A percentile compares a stretch with the other conserved stretches of the same genome.
Conservation (phyloP, 139 green algal genomes). For the Penium margaritaceum region DNA sequence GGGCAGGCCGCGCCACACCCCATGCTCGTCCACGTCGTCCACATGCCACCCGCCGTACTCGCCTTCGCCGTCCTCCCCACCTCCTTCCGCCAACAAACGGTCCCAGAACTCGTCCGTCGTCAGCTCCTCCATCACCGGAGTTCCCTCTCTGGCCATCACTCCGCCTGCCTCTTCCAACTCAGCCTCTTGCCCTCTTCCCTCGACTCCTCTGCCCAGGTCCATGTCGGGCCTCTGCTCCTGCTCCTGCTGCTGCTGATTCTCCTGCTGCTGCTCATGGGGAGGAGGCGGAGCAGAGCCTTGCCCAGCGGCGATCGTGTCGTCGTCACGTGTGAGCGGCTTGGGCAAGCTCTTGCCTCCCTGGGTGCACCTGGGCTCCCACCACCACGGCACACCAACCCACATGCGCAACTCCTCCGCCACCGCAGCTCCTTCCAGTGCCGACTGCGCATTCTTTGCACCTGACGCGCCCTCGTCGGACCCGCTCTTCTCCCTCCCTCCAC, state of each 20-base stretch:
- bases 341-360: too few relatives aligned
- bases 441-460: too few relatives aligned
- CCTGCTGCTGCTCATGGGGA: neutral
- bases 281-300: too few relatives aligned
- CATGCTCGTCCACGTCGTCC: neutral
- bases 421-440: constrained; percentile 1
- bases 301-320: too few relatives aligned
- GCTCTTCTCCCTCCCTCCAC: neutral
- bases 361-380: too few relatives aligned
- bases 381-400: too few relatives aligned
- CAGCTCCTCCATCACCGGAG: constrained; percentile 1
- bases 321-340: too few relatives aligned
- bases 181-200: neutral
- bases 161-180: neutral
- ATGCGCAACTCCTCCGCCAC: too few relatives aligned
- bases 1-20: too few relatives aligned
- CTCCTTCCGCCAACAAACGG: neutral
- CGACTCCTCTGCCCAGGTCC: neutral
- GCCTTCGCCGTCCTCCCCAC: neutral
- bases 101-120: neutral
- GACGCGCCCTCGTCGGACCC: too few relatives aligned
- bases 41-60: neutral
- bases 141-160: neutral
- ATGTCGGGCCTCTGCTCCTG: neutral
- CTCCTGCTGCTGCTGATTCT: neutral